These are phyloP conservation scores for Delonix regia DNA, from an alignment of 306 rosid genomes.

Conservation along the genomic window DNA sequence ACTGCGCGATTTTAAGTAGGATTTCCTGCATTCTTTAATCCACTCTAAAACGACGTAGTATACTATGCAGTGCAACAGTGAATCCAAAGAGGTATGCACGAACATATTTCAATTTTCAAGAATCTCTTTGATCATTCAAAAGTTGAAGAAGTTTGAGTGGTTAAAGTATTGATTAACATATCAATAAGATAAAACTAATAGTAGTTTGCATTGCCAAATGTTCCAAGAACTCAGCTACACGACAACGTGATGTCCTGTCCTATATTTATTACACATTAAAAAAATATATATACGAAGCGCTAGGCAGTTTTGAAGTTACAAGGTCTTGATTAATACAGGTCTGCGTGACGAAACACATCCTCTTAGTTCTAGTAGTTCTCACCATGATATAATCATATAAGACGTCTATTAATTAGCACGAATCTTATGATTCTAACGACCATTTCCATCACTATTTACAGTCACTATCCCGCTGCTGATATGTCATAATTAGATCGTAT, in stretches of 20 bases:
- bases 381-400: not conserved
- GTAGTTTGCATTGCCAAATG: not conserved
- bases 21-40: no score
- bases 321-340: constrained; percentile 1
- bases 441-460: not conserved
- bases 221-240: not conserved
- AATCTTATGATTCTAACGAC: not conserved
- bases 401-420: not conserved
- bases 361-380: not conserved
- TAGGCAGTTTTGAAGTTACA: constrained; percentile 3
- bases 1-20: no score
- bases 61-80: no score
- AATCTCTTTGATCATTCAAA: no score
- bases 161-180: no score
- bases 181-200: no score
- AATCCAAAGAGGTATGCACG: no score
- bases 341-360: not conserved
- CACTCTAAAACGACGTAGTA: no score
- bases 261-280: not conserved
- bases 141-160: no score
- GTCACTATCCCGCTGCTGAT: no score
- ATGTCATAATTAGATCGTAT: no score
- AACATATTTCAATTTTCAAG: no score
- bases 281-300: not conserved
- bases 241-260: not conserved